Conservation (phyloP, 805 yeast species). For the Sugiyamaella chiloensis region DNA sequence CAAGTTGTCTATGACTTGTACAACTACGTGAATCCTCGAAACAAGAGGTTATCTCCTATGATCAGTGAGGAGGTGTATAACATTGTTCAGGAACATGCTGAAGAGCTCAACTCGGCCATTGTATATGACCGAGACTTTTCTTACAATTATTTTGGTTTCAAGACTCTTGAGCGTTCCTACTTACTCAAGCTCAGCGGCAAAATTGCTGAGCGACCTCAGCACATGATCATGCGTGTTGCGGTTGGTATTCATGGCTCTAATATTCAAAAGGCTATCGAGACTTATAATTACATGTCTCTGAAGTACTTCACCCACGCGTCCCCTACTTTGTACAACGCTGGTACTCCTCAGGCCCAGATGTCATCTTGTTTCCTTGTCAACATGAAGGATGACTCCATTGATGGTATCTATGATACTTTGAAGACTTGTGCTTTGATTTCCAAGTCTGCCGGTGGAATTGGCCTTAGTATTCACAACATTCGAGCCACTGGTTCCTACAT, state of each 20-base stretch:
- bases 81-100: conserved; percentile 60
- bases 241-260: conserved; percentile 81
- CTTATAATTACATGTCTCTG: conserved; percentile 82
- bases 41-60: conserved; percentile 64
- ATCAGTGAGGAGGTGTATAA: conserved; percentile 63
- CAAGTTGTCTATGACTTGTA: conserved; percentile 71
- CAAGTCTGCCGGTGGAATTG: conserved; percentile 95
- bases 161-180: conserved; percentile 87
- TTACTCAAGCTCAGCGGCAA: conserved; percentile 59
- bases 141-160: conserved; percentile 83
- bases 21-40: conserved; percentile 77
- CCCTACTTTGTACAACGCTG: conserved; percentile 92
- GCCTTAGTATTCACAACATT: conserved; percentile 82
- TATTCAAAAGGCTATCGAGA: conserved; percentile 64
- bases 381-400: conserved; percentile 92
- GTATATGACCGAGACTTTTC: conserved; percentile 74
- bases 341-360: conserved; percentile 78
- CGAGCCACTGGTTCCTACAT: conserved; percentile 84
- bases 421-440: conserved; percentile 87
- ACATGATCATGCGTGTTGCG: conserved; percentile 84
- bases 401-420: conserved; percentile 88
- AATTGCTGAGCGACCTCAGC: conserved; percentile 91
- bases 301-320: conserved; percentile 92
- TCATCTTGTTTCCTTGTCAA: conserved; percentile 91
- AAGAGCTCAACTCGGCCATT: conserved; percentile 68